phyloP scores from a whole-genome alignment of 169 alveolate species.

The Perkinsus olseni region DNA sequence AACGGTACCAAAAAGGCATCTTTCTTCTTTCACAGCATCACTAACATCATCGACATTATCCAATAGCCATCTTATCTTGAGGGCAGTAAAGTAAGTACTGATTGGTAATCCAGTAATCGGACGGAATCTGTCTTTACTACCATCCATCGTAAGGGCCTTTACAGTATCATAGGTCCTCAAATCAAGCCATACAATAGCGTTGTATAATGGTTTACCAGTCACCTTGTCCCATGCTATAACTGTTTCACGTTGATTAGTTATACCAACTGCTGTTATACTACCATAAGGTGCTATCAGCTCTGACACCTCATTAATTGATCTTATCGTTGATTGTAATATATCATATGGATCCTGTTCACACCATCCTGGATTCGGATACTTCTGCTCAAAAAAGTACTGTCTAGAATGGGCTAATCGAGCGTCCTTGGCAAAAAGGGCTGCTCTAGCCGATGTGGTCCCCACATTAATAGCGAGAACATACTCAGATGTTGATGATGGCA shows the following conservation, averaged over 20 bases:
- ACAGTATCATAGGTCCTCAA: slow-evolving; percentile 66
- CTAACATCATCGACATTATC: slow-evolving; percentile 24
- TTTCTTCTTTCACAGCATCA: slow-evolving; percentile 21
- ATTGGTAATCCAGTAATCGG: slow-evolving; percentile 76
- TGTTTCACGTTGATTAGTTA: slow-evolving; percentile 74
- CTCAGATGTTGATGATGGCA: not conserved
- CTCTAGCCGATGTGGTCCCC: not conserved
- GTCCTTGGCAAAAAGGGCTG: not conserved
- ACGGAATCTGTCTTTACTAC: slow-evolving; percentile 48
- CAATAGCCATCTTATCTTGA: slow-evolving; percentile 41
- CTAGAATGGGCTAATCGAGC: slow-evolving; percentile 29
- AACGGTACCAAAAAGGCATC: slow-evolving; percentile 22
- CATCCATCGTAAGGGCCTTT: slow-evolving; percentile 34
- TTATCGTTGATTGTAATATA: not conserved
- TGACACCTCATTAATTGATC: slow-evolving; percentile 25
- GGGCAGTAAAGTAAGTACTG: slow-evolving; percentile 77
- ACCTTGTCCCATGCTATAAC: slow-evolving; percentile 67
- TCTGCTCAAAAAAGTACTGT: not conserved
- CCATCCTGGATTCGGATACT: not conserved
- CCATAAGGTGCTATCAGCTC: not conserved
- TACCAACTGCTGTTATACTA: slow-evolving; percentile 53
- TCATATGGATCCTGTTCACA: slow-evolving; percentile 25
- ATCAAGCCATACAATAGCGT: slow-evolving; percentile 90
- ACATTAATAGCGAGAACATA: not conserved
- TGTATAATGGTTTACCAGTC: slow-evolving; percentile 72